Conservation (phyloP, 768 basidiomycete genomes). For the Termitomyces sp. region DNA sequence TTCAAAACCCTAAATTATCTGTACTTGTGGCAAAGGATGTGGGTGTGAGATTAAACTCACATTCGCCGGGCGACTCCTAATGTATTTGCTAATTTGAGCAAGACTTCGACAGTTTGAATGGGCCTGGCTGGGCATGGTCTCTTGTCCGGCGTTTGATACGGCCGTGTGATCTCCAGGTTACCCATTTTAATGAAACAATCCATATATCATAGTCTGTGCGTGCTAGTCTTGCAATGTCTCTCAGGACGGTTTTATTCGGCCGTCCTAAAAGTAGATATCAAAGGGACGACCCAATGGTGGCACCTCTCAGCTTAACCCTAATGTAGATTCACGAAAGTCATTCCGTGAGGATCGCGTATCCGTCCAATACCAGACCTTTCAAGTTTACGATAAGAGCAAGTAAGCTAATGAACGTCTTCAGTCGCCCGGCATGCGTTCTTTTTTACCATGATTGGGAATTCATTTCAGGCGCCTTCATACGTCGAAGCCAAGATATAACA, state of each 20-base stretch:
- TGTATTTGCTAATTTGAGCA: background rate
- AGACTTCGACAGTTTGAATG: background rate
- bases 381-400: background rate
- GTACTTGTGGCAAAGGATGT: background rate
- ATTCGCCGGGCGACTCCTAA: background rate
- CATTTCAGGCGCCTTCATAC: background rate
- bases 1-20: background rate
- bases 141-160: background rate
- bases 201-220: background rate
- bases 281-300: background rate
- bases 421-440: background rate
- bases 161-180: background rate
- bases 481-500: background rate
- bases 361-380: background rate
- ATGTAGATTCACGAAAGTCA: background rate
- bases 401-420: background rate
- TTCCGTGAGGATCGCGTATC: background rate
- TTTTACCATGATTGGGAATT: background rate
- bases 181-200: background rate
- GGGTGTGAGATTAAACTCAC: background rate
- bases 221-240: no score
- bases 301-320: background rate
- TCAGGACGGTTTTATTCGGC: background rate
- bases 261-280: background rate
- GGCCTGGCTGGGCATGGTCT: background rate